phyloP scores from a whole-genome alignment of 176 grass and related monocot species.

The Zea mays region DNA sequence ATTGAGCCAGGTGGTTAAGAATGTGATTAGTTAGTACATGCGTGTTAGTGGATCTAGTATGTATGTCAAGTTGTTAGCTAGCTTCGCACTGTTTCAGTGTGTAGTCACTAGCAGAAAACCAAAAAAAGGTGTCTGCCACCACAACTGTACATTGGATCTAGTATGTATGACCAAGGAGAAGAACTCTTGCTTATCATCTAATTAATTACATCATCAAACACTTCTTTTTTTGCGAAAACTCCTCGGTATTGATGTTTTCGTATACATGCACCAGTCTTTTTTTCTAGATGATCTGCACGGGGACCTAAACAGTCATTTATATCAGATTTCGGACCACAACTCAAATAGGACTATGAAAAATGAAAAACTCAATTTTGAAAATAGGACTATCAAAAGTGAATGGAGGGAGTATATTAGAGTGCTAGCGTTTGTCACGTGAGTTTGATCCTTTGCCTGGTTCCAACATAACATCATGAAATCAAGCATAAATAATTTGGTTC shows the following conservation, averaged over 20 bases:
- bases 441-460: background rate
- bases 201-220: no score
- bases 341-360: no score
- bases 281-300: no score
- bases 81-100: background rate
- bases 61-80: background rate
- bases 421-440: background rate
- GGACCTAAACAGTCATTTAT: no score
- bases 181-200: no score
- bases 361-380: no score
- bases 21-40: background rate
- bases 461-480: background rate
- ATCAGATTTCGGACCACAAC: no score
- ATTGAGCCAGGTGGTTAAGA: background rate
- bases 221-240: no score
- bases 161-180: no score
- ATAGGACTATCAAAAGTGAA: no score
- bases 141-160: background rate
- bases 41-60: background rate
- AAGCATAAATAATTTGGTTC: conserved; percentile 14
- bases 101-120: background rate
- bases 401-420: background rate
- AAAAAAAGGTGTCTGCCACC: background rate
- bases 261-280: no score
- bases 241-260: no score